Conservation (phyloP, 192 early-diverging fungal genomes). For the Backusella psychrophila region DNA sequence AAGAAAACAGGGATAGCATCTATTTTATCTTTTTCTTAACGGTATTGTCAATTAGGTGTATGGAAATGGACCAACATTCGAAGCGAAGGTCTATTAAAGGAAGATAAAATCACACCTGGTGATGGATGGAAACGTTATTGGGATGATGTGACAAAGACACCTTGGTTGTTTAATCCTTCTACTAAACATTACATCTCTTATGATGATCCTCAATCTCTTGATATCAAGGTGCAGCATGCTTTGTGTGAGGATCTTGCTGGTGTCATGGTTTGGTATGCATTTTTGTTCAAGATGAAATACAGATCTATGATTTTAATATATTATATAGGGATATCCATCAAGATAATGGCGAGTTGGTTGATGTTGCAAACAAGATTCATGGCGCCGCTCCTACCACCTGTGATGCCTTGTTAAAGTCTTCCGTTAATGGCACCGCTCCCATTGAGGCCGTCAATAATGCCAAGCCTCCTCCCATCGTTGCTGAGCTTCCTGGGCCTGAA, state of each 20-base stretch:
- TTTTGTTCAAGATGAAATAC: background rate
- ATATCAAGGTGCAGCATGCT: constrained; percentile 59
- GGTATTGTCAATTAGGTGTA: constrained; percentile 23
- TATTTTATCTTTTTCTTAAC: background rate
- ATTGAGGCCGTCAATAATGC: background rate
- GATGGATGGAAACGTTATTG: constrained; percentile 56
- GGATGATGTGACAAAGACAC: constrained; percentile 50
- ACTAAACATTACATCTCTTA: constrained; percentile 72
- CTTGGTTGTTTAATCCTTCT: constrained; percentile 54
- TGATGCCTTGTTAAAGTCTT: background rate
- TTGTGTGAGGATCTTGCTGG: constrained; percentile 51
- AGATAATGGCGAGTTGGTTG: constrained; percentile 34
- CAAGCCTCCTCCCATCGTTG: background rate
- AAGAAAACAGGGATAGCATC: background rate
- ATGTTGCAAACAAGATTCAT: constrained; percentile 20
- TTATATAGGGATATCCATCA: constrained; percentile 34
- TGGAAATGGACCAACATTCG: constrained; percentile 62
- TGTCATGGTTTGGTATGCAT: constrained; percentile 57
- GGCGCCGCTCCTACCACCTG: background rate
- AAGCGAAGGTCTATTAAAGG: constrained; percentile 46
- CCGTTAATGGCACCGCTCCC: background rate
- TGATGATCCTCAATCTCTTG: constrained; percentile 67
- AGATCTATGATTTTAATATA: background rate
- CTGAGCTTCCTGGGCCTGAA: background rate
- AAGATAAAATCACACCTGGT: constrained; percentile 34